These are phyloP conservation scores for Colletotrichum zoysiae DNA, from an alignment of 2,329 filamentous ascomycete genomes.

Conservation along the genomic window DNA sequence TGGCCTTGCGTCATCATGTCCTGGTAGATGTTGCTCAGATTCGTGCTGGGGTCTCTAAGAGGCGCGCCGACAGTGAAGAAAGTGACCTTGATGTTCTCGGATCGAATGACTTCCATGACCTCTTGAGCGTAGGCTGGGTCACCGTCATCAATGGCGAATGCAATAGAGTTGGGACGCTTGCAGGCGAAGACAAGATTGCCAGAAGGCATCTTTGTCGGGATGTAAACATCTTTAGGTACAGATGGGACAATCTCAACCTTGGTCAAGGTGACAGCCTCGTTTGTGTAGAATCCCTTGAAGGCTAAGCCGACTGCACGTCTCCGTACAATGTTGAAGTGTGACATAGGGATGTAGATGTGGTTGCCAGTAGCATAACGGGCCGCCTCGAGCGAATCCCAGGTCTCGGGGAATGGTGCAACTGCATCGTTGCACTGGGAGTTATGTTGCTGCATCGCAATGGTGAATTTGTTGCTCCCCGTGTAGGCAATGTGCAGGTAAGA, in stretches of 20 bases:
- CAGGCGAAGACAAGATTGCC: constrained; percentile 73
- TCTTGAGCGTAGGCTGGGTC: constrained; percentile 57
- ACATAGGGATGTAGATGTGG: constrained; percentile 76
- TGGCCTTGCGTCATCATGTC: constrained; percentile 73
- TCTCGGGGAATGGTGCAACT: constrained; percentile 72
- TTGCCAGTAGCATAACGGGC: constrained; percentile 65
- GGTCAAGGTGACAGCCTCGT: constrained; percentile 62
- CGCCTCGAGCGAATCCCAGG: constrained; percentile 77
- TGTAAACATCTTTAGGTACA: constrained; percentile 63
- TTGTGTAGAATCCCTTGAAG: constrained; percentile 73
- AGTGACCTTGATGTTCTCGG: constrained; percentile 73
- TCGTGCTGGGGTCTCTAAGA: constrained; percentile 68
- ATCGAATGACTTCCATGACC: constrained; percentile 71
- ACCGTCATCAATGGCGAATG: constrained; percentile 80
- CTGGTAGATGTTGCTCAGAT: constrained; percentile 73
- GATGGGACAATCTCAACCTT: constrained; percentile 71
- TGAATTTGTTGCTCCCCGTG: constrained; percentile 72
- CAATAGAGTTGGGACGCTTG: constrained; percentile 76
- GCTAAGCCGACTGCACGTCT: constrained; percentile 69
- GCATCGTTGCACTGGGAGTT: constrained; percentile 69
- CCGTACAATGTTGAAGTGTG: constrained; percentile 74
- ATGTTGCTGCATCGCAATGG: constrained; percentile 74
- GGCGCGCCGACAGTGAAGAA: constrained; percentile 79
- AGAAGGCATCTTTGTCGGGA: constrained; percentile 71
- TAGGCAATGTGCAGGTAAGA: constrained; percentile 75